Percentiles rank a stretch among this genome's conserved stretches.
Conservation (phyloP, 805 yeast species). For the Hanseniaspora vineae region DNA sequence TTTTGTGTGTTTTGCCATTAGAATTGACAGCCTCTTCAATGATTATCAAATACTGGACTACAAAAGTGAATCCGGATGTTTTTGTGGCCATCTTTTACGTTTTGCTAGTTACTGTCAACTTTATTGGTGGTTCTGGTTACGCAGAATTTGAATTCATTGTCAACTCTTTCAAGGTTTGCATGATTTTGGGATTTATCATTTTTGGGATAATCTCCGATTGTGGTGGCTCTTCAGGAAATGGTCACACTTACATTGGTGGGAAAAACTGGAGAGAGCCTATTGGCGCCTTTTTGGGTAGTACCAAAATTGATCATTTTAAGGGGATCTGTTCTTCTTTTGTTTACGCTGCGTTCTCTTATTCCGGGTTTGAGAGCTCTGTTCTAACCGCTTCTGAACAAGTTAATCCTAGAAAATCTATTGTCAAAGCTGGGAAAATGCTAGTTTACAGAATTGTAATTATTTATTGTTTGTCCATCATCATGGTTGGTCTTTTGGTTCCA, state of each 20-base stretch:
- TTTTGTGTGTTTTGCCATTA: slow-evolving; percentile 51
- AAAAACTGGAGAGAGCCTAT: slow-evolving; percentile 37
- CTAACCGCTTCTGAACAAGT: slow-evolving; percentile 33
- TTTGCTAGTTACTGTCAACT: slow-evolving; percentile 33
- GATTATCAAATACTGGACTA: slow-evolving; percentile 41
- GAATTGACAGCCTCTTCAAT: slow-evolving; percentile 54
- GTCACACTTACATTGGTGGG: slow-evolving; percentile 37
- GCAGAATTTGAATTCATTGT: slow-evolving; percentile 60
- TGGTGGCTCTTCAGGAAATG: slow-evolving; percentile 42
- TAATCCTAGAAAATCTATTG: slow-evolving; percentile 36
- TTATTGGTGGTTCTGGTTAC: slow-evolving; percentile 44
- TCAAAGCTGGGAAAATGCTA: slow-evolving; percentile 40
- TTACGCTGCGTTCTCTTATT: slow-evolving; percentile 50
- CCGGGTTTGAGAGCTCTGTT: slow-evolving; percentile 48
- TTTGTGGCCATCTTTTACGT: slow-evolving; percentile 45
- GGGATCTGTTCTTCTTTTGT: slow-evolving; percentile 42
- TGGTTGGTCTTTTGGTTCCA: slow-evolving; percentile 47
- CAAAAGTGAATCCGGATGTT: slow-evolving; percentile 37
- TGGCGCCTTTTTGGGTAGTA: slow-evolving; percentile 34
- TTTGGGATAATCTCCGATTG: slow-evolving; percentile 41
- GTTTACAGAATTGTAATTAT: slow-evolving; percentile 41
- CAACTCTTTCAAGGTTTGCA: slow-evolving; percentile 43
- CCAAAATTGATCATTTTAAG: slow-evolving; percentile 33
- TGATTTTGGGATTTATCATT: slow-evolving; percentile 47
- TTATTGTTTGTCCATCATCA: slow-evolving; percentile 38